Conservation (phyloP, 2,329 filamentous ascomycete species). For the Nothophoma quercina region DNA sequence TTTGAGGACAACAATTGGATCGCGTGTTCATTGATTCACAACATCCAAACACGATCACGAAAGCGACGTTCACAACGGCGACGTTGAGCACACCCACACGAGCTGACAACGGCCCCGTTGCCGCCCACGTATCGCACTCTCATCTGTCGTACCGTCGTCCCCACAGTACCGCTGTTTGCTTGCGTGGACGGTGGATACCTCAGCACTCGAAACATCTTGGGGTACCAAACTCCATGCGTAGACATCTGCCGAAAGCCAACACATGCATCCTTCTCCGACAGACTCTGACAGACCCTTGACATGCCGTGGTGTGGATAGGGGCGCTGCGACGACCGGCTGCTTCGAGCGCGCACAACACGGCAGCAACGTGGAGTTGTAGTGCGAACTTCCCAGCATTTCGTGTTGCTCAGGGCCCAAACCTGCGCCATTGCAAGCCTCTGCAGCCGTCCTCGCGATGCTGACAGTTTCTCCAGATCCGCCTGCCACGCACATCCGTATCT, state of each 20-base stretch:
- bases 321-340: not conserved
- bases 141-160: constrained; percentile 4
- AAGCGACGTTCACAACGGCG: not conserved
- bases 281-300: not conserved
- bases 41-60: not conserved
- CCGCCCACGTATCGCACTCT: not conserved
- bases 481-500: not conserved
- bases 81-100: constrained; percentile 1
- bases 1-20: constrained; percentile 6
- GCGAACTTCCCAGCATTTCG: not conserved
- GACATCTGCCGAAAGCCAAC: not conserved
- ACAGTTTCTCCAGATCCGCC: not conserved
- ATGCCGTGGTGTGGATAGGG: not conserved
- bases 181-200: constrained; percentile 2
- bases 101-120: constrained; percentile 9
- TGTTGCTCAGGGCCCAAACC: not conserved
- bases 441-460: not conserved
- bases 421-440: constrained; percentile 1
- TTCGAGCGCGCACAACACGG: not conserved
- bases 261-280: not conserved
- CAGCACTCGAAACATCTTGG: not conserved
- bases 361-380: not conserved
- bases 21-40: not conserved
- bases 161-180: constrained; percentile 13
- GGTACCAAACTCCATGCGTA: not conserved